phyloP scores from a whole-genome alignment of 192 early-diverging fungal species.

The Rhizophagus prolifer region DNA sequence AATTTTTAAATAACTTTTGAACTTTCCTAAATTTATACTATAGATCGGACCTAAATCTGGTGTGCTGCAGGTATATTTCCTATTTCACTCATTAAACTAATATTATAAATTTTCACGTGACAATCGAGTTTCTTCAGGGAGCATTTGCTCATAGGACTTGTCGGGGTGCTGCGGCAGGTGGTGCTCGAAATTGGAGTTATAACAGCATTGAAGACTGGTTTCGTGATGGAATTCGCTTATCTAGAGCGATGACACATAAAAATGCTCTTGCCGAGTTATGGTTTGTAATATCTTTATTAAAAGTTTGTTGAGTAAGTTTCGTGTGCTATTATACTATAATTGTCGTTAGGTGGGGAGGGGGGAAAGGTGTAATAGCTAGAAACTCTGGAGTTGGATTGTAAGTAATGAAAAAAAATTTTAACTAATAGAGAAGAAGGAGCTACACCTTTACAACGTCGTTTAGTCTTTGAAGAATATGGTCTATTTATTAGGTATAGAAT shows the following conservation, averaged over 20 bases:
- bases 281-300: background rate
- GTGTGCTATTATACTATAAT: background rate
- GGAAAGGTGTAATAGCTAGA: slow-evolving; percentile 45
- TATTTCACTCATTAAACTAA: no score
- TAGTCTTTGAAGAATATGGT: slow-evolving; percentile 47
- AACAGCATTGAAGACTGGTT: slow-evolving; percentile 28
- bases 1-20: background rate
- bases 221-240: slow-evolving; percentile 43
- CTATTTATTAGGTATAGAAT: slow-evolving; percentile 30
- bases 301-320: background rate
- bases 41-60: slow-evolving; percentile 26
- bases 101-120: background rate
- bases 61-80: slow-evolving; percentile 19
- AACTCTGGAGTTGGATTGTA: slow-evolving; percentile 42
- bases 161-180: slow-evolving; percentile 22
- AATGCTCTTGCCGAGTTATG: slow-evolving; percentile 43
- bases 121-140: background rate
- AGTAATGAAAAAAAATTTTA: background rate
- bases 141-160: slow-evolving; percentile 26
- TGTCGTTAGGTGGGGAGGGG: slow-evolving; percentile 42
- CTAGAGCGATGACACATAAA: slow-evolving; percentile 46
- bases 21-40: background rate
- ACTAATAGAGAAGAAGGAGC: background rate
- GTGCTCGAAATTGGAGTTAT: slow-evolving; percentile 25
- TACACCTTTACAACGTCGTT: slow-evolving; percentile 5